Evolutionary conservation across 495 filamentous ascomycete genomes (phyloP).

Genomic region (Jackrogersella multiformis): DNA sequence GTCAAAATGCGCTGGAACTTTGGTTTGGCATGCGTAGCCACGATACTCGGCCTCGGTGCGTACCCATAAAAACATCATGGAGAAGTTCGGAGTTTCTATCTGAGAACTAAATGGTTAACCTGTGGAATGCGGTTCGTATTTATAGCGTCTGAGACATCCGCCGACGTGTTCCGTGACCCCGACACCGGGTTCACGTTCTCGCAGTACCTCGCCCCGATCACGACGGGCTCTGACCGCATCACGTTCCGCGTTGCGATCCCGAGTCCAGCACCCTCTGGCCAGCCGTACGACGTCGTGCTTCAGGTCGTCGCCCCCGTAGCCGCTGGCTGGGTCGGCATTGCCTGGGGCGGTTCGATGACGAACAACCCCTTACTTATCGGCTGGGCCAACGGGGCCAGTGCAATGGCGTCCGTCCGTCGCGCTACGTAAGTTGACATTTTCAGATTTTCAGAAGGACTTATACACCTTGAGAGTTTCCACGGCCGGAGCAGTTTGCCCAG

Average conservation of each 20-base stretch:
- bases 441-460: not conserved
- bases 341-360: slow-evolving; percentile 56
- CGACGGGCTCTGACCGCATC: slow-evolving; percentile 46
- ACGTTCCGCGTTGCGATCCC: slow-evolving; percentile 55
- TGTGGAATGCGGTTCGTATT: not conserved
- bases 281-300: slow-evolving; percentile 53
- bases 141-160: slow-evolving; percentile 28
- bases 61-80: not conserved
- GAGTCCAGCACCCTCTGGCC: slow-evolving; percentile 33
- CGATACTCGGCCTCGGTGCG: slow-evolving; percentile 41
- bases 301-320: slow-evolving; percentile 54
- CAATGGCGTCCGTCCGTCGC: slow-evolving; percentile 47
- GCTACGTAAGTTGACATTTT: slow-evolving; percentile 47
- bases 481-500: not conserved
- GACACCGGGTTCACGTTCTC: slow-evolving; percentile 63
- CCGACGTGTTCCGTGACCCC: slow-evolving; percentile 52
- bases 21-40: slow-evolving; percentile 34
- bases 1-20: slow-evolving; percentile 42
- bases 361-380: slow-evolving; percentile 51
- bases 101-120: slow-evolving; percentile 11
- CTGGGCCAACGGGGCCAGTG: slow-evolving; percentile 47
- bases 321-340: slow-evolving; percentile 55
- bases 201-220: slow-evolving; percentile 52
- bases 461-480: no score
- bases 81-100: not conserved